Conservation (phyloP, 2,329 filamentous ascomycete genomes). For the Orbilia oligospora region DNA sequence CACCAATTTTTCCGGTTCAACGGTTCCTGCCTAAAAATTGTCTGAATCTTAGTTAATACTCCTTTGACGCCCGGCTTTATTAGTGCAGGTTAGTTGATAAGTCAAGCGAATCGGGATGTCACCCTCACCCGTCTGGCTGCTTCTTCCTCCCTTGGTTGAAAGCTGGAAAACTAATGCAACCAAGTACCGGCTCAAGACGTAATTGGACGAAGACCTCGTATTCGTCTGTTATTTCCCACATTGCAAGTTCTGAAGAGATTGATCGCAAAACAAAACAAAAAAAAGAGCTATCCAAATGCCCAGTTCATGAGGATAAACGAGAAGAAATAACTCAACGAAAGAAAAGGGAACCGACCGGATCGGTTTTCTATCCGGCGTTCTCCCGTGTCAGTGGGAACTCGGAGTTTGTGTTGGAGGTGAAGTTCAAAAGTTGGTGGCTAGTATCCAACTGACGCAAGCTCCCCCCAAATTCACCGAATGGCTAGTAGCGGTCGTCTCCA, state of each 20-base stretch:
- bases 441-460: slow-evolving; percentile 42
- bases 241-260: slow-evolving; percentile 42
- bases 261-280: slow-evolving; percentile 41
- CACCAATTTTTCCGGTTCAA: slow-evolving; percentile 54
- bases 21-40: slow-evolving; percentile 51
- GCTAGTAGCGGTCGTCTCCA: slow-evolving; percentile 1
- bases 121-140: slow-evolving; percentile 59
- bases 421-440: slow-evolving; percentile 45
- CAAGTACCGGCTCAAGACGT: slow-evolving; percentile 57
- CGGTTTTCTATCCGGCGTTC: slow-evolving; percentile 58
- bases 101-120: slow-evolving; percentile 61
- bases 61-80: slow-evolving; percentile 60
- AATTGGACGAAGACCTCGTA: slow-evolving; percentile 60
- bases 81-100: slow-evolving; percentile 53
- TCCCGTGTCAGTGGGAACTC: slow-evolving; percentile 23
- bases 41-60: slow-evolving; percentile 40
- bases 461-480: slow-evolving; percentile 22
- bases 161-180: slow-evolving; percentile 50
- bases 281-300: slow-evolving; percentile 22
- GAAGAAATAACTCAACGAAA: slow-evolving; percentile 44
- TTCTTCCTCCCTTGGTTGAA: slow-evolving; percentile 59
- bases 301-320: slow-evolving; percentile 39
- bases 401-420: slow-evolving; percentile 36
- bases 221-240: slow-evolving; percentile 60
- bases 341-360: slow-evolving; percentile 26